These are phyloP conservation scores for Lyophyllum semitale DNA, from an alignment of 768 basidiomycete genomes.

Conservation along the genomic window DNA sequence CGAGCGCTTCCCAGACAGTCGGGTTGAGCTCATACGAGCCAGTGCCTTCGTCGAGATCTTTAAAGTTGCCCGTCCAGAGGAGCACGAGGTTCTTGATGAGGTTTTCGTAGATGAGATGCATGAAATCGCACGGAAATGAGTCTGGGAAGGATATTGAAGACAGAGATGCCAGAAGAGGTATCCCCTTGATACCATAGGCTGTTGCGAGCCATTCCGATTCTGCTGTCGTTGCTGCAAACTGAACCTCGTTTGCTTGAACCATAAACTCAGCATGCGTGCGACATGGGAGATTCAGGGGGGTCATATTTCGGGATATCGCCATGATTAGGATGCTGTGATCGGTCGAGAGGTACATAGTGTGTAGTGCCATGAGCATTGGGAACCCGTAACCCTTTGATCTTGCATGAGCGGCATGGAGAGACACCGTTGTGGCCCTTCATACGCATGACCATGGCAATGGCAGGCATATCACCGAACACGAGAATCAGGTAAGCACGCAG, in stretches of 20 bases:
- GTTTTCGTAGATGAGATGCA: conserved; percentile 47
- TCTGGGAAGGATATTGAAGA: conserved; percentile 37
- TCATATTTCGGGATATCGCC: conserved; percentile 14
- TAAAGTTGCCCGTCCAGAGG: conserved; percentile 42
- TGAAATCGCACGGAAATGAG: conserved; percentile 47
- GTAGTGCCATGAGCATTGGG: conserved; percentile 12
- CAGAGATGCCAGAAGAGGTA: conserved; percentile 29
- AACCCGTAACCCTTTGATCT: conserved; percentile 25
- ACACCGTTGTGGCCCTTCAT: conserved; percentile 42
- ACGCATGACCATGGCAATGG: conserved; percentile 21
- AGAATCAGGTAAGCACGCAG: conserved; percentile 22
- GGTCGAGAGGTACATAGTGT: conserved; percentile 22
- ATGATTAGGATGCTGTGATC: not conserved
- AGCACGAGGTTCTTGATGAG: conserved; percentile 35
- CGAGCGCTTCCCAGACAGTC: conserved; percentile 38
- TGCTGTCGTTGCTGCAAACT: conserved; percentile 14
- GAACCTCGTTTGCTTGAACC: conserved; percentile 16
- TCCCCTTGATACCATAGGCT: conserved; percentile 34
- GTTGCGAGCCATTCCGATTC: conserved; percentile 19
- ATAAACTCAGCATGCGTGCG: conserved; percentile 13
- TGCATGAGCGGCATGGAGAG: conserved; percentile 34
- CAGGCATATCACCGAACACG: conserved; percentile 24
- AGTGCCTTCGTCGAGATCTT: conserved; percentile 30
- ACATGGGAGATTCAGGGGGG: conserved; percentile 18
- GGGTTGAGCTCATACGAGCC: conserved; percentile 23